Evolutionary conservation across 805 yeast species (phyloP).

Genomic region (Kregervanrija delftensis): DNA sequence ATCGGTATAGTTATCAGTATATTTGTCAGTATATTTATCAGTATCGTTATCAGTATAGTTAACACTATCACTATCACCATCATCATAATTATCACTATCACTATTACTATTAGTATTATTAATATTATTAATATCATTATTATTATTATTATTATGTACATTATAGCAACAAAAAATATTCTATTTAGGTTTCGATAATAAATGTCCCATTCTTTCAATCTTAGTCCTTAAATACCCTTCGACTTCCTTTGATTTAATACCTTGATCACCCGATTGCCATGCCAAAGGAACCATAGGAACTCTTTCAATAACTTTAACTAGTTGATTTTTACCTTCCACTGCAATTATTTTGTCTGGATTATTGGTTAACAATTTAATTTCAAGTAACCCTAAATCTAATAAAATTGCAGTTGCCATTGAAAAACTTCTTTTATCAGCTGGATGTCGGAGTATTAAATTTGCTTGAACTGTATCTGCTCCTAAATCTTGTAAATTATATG

Average conservation of each 20-base stretch:
- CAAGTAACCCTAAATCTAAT: conserved; percentile 66
- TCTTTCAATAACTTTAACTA: conserved; percentile 74
- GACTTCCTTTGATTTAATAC: conserved; percentile 78
- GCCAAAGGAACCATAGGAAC: conserved; percentile 97
- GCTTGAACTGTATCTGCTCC: conserved; percentile 99
- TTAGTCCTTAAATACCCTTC: conserved; percentile 92
- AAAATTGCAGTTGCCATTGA: conserved; percentile 91
- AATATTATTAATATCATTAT: background rate
- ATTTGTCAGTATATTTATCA: too few species aligned
- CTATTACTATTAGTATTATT: background rate
- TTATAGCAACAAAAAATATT: background rate
- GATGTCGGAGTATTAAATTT: conserved; percentile 84
- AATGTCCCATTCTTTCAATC: conserved; percentile 95
- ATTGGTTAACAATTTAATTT: conserved; percentile 78
- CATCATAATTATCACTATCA: background rate
- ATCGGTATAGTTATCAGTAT: too few species aligned
- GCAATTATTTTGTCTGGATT: conserved; percentile 95
- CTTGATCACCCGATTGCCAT: conserved; percentile 59
- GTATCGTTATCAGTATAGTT: too few species aligned
- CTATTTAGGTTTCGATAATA: conserved; percentile 43
- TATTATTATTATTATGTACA: background rate
- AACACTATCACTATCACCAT: too few species aligned
- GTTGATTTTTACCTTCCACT: conserved; percentile 78
- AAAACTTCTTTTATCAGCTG: conserved; percentile 96
- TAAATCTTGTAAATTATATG: conserved; percentile 91